These are phyloP conservation scores for Punctularia strigosozonata DNA, from an alignment of 768 basidiomycete species.

Conservation along the genomic window DNA sequence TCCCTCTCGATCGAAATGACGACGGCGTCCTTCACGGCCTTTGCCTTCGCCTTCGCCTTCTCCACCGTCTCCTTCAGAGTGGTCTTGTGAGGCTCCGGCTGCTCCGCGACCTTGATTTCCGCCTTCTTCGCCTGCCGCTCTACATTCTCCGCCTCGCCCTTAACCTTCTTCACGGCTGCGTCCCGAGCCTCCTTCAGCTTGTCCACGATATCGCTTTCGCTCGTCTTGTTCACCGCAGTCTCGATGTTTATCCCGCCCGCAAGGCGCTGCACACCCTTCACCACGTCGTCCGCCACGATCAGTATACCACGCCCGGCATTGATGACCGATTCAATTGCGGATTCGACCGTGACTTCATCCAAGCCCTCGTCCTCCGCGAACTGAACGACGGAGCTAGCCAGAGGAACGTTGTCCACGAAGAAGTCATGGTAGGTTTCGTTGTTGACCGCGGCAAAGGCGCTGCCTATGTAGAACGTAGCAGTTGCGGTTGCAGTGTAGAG, in stretches of 20 bases:
- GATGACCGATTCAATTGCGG: constrained; percentile 42
- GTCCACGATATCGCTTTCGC: constrained; percentile 8
- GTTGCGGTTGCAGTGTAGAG: constrained; percentile 57
- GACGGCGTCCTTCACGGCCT: constrained; percentile 25
- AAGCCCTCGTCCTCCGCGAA: constrained; percentile 72
- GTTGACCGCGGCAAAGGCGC: constrained; percentile 68
- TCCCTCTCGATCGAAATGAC: constrained; percentile 35
- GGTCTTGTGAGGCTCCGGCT: constrained; percentile 36
- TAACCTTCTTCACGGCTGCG: constrained; percentile 18
- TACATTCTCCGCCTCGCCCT: constrained; percentile 30
- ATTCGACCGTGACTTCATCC: constrained; percentile 60
- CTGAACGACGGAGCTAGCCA: constrained; percentile 66
- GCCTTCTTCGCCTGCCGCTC: constrained; percentile 32
- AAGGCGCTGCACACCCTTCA: constrained; percentile 25
- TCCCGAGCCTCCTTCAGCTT: constrained; percentile 21
- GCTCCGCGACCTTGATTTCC: constrained; percentile 31
- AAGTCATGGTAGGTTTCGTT: constrained; percentile 75
- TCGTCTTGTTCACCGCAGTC: constrained; percentile 1
- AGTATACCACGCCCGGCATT: constrained; percentile 37
- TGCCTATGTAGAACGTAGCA: constrained; percentile 73
- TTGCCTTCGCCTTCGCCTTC: constrained; percentile 15
- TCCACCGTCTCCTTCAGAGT: constrained; percentile 27
- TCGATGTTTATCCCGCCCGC: background rate
- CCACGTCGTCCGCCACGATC: constrained; percentile 37
- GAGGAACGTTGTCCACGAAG: constrained; percentile 72